Percentiles rank a stretch among this genome's conserved stretches.
These are phyloP conservation scores for Mariannaea sp. DNA, from an alignment of 2,329 filamentous ascomycete genomes.

Conservation along the genomic window DNA sequence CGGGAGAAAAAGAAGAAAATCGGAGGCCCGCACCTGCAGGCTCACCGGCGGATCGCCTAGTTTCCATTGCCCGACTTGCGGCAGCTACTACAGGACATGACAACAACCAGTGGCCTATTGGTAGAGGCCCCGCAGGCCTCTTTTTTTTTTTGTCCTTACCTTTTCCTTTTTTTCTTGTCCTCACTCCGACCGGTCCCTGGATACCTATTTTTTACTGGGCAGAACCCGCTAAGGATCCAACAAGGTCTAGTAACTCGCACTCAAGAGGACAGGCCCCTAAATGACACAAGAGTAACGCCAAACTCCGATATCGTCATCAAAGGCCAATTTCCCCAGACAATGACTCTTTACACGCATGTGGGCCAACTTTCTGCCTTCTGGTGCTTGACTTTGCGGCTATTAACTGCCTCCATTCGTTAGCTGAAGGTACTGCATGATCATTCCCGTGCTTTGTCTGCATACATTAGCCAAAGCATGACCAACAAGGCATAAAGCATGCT, in stretches of 20 bases:
- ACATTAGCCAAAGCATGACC: too few species aligned
- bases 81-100: slow-evolving; percentile 16
- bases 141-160: slow-evolving; percentile 22
- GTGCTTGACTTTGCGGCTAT: too few species aligned
- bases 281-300: neutral
- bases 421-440: too few species aligned
- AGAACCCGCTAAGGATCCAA: neutral
- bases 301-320: neutral
- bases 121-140: slow-evolving; percentile 17
- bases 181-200: neutral
- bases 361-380: too few species aligned
- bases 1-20: slow-evolving; percentile 18
- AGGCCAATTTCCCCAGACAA: neutral
- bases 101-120: slow-evolving; percentile 37
- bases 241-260: too few species aligned
- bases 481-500: too few species aligned
- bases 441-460: too few species aligned
- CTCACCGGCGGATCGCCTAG: neutral
- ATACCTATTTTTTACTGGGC: too few species aligned
- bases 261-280: too few species aligned
- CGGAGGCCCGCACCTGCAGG: slow-evolving; percentile 15
- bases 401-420: too few species aligned
- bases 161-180: neutral
- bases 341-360: neutral
- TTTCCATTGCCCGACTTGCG: neutral